Conservation (phyloP, 208 protist genomes). For the Porcisia deanei region DNA sequence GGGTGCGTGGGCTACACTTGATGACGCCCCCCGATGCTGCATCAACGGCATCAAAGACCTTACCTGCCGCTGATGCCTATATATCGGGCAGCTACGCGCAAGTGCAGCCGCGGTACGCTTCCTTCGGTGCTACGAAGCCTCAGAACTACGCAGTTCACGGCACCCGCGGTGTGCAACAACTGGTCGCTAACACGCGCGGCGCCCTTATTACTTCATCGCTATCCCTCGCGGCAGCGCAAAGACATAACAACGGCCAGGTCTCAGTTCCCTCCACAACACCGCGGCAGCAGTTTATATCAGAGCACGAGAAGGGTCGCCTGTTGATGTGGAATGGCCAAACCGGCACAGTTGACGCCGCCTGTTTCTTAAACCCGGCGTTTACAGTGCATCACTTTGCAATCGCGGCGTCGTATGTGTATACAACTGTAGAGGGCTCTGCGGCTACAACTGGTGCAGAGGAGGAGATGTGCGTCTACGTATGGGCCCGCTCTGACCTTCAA, state of each 20-base stretch:
- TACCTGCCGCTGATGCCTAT: background rate
- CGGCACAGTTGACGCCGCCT: conserved; percentile 40
- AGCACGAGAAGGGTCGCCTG: conserved; percentile 69
- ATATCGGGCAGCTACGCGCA: conserved; percentile 11
- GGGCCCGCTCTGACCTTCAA: conserved; percentile 50
- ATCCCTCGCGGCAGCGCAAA: background rate
- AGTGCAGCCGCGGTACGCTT: background rate
- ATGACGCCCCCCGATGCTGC: conserved; percentile 18
- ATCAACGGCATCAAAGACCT: background rate
- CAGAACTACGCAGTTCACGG: conserved; percentile 20
- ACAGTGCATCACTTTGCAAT: conserved; percentile 62
- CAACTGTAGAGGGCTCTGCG: conserved; percentile 49
- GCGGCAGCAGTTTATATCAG: conserved; percentile 33
- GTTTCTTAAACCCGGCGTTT: conserved; percentile 44
- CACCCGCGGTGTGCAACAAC: conserved; percentile 27
- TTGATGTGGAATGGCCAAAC: conserved; percentile 65
- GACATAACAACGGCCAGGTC: background rate
- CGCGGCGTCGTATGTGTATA: conserved; percentile 48
- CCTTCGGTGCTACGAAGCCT: background rate
- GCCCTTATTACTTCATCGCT: background rate
- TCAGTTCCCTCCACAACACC: background rate
- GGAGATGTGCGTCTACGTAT: conserved; percentile 69
- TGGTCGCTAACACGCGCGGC: conserved; percentile 21
- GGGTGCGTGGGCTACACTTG: conserved; percentile 57
- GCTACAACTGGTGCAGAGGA: conserved; percentile 42